A percentile compares a stretch with the other conserved stretches of the same genome.
Evolutionary conservation across 495 filamentous ascomycete species (phyloP).

Genomic region (Aspergillus ellipticus): DNA sequence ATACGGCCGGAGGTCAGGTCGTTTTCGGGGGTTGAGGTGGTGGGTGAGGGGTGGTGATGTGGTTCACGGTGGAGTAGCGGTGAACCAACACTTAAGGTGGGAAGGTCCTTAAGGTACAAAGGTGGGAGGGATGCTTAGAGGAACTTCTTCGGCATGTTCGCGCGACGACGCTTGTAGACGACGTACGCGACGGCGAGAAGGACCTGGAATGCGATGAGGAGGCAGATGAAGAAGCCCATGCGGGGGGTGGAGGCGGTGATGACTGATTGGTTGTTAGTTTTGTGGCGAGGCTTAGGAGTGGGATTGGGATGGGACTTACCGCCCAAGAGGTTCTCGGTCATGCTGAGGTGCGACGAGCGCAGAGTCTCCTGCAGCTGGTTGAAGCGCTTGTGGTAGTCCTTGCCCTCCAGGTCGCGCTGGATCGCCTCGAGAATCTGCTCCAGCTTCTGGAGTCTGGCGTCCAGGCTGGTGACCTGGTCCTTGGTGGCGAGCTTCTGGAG

Average conservation of each 20-base stretch:
- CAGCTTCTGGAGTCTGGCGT: constrained; percentile 53
- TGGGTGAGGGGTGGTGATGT: no score
- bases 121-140: constrained; percentile 46
- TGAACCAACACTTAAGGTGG: no score
- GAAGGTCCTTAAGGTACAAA: no score
- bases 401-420: constrained; percentile 64
- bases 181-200: constrained; percentile 66
- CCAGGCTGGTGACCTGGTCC: constrained; percentile 53
- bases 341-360: constrained; percentile 63
- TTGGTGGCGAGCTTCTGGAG: constrained; percentile 42
- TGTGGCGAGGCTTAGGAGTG: background rate
- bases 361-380: constrained; percentile 69
- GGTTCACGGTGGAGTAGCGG: no score
- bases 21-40: no score
- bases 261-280: constrained; percentile 34
- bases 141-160: constrained; percentile 85
- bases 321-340: constrained; percentile 51
- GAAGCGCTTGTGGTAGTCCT: constrained; percentile 68
- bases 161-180: constrained; percentile 76
- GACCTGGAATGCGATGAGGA: constrained; percentile 73
- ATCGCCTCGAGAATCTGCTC: constrained; percentile 51
- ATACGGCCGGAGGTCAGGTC: no score
- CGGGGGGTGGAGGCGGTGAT: constrained; percentile 57
- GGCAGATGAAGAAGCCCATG: constrained; percentile 68
- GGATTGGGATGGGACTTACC: constrained; percentile 21